Evolutionary conservation across 2,329 filamentous ascomycete species (phyloP).

Genomic region (Ascochyta lentis): DNA sequence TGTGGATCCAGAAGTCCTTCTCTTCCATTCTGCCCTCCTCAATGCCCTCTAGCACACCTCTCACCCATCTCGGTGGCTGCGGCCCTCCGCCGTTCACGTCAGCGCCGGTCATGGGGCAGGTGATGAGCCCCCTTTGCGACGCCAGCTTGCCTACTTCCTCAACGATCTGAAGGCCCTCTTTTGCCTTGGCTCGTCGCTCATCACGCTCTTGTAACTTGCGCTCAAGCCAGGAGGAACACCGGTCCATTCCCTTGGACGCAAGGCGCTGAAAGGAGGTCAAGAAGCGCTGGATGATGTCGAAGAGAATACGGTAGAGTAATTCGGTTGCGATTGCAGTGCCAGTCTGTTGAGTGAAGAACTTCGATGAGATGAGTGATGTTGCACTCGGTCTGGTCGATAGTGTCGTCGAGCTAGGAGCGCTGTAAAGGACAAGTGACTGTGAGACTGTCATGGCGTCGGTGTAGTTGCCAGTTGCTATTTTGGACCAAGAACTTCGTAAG

Average conservation of each 20-base stretch:
- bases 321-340: slow-evolving; percentile 39
- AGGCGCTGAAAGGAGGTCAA: slow-evolving; percentile 31
- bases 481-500: neutral
- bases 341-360: slow-evolving; percentile 27
- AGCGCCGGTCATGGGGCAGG: slow-evolving; percentile 28
- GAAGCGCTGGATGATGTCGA: slow-evolving; percentile 39
- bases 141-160: slow-evolving; percentile 33
- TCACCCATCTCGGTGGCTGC: slow-evolving; percentile 35
- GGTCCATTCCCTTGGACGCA: slow-evolving; percentile 31
- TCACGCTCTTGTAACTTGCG: slow-evolving; percentile 27
- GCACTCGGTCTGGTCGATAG: slow-evolving; percentile 8
- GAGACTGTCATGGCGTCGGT: slow-evolving; percentile 22
- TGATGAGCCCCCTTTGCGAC: slow-evolving; percentile 26
- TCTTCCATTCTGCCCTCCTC: slow-evolving; percentile 36
- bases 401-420: neutral
- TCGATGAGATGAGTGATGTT: slow-evolving; percentile 20
- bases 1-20: slow-evolving; percentile 38
- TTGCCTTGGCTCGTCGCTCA: neutral
- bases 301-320: slow-evolving; percentile 40
- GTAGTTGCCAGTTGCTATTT: neutral
- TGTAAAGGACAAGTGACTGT: slow-evolving; percentile 24
- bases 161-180: slow-evolving; percentile 20
- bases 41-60: slow-evolving; percentile 34
- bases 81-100: slow-evolving; percentile 9
- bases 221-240: slow-evolving; percentile 35